Base-by-base conservation (phyloP, 805 yeast species). In the Spathaspora sp. region DNA sequence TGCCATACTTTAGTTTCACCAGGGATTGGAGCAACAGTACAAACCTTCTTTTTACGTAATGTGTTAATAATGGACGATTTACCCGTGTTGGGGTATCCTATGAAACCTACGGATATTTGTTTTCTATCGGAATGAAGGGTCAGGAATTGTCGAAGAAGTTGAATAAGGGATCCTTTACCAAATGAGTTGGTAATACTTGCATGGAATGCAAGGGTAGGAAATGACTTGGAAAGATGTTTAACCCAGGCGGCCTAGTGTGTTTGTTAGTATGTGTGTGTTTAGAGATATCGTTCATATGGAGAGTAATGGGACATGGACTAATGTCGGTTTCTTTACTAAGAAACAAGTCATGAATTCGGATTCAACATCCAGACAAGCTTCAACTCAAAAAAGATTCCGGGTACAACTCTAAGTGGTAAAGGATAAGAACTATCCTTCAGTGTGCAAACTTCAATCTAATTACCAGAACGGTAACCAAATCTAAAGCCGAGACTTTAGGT, bases 1-100 rank as follows among this genome's bases (percentile, higher is more conserved):
- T 93, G 99, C 99, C 99, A 93, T 44, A 93, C 97, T 71, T 93
- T 93, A 35, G 99, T 93, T 68, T 93, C 99, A 68, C 99, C 99
- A 29, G 99, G 99, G 62, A 93, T 91, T 46, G 99, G 99, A 1
- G 99, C 99, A 46, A 93, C 98, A 44, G 80, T 85, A 75, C 98
- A 94, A 46, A 93, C 99, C 74, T 93, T 94, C 81, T 94, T 94
- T 68, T 86, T 85, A 66, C 97, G 83, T 60, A 93, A 76, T 1
- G 98, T 92, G 73, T 93, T 93, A 64, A 93, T 93, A 58, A 93
- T 90, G 42, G 97, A 89, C 1, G 98, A 93, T 67, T 93, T 93
- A 59, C 99, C 99, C n/a, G 97, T 87, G 66, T 93, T 93, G 58
- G 99, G 99, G 67, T 94, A 93, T 14, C 99, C 99, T 65, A 93